Evolutionary conservation across 495 filamentous ascomycete species (phyloP).

Genomic region (Chaetomium cochliodes): DNA sequence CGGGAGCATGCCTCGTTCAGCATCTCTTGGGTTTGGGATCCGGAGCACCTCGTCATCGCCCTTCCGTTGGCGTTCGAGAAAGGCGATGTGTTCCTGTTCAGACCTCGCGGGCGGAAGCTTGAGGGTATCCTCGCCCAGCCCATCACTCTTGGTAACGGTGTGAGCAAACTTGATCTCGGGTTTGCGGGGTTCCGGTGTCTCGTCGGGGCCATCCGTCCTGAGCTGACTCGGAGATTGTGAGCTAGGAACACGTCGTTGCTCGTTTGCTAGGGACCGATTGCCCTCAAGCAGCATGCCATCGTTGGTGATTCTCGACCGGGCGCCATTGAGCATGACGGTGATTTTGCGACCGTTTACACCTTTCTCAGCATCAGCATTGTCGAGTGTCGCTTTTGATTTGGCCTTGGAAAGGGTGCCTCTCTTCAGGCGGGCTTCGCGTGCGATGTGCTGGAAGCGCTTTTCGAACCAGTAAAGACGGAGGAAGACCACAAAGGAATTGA

Average conservation of each 20-base stretch:
- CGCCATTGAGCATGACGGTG: constrained; percentile 63
- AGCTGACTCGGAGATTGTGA: constrained; percentile 5
- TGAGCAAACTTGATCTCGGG: constrained; percentile 63
- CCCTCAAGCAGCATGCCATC: constrained; percentile 44
- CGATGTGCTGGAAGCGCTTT: constrained; percentile 74
- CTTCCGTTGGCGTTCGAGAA: constrained; percentile 80
- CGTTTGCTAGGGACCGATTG: constrained; percentile 12
- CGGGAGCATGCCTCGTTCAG: constrained; percentile 73
- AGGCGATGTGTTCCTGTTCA: constrained; percentile 78
- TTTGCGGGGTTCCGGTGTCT: constrained; percentile 28
- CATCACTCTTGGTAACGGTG: constrained; percentile 53
- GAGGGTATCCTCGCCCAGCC: constrained; percentile 37
- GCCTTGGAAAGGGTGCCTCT: constrained; percentile 50
- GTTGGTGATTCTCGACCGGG: constrained; percentile 45
- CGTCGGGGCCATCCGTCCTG: constrained; percentile 27
- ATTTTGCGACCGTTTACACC: constrained; percentile 74
- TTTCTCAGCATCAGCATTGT: constrained; percentile 55
- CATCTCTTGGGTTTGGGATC: constrained; percentile 85
- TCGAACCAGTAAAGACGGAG: constrained; percentile 97
- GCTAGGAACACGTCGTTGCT: constrained; percentile 18
- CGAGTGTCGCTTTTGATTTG: constrained; percentile 56
- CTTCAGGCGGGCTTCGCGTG: constrained; percentile 47
- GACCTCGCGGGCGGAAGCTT: constrained; percentile 54
- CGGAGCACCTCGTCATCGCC: constrained; percentile 68
- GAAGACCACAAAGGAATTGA: constrained; percentile 84